Evolutionary conservation across 441 rosid genomes (phyloP).

Genomic region (Macaranga tanarius): DNA sequence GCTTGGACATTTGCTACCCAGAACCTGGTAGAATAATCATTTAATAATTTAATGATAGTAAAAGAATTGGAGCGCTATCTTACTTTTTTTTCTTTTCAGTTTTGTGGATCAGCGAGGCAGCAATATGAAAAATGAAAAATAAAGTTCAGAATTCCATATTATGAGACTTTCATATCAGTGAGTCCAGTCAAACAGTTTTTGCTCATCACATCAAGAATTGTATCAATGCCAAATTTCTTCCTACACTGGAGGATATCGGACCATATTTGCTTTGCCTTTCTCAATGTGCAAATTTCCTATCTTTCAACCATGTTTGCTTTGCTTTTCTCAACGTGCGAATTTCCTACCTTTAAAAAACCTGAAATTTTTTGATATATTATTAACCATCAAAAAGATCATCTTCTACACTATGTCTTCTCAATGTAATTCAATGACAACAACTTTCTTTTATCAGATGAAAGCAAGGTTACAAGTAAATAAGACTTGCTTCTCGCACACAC

Average conservation of each 20-base stretch:
- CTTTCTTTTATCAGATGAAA: no score
- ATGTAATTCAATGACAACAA: no score
- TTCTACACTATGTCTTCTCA: no score
- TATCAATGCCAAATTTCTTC: constrained; percentile 69
- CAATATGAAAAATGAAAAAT: constrained; percentile 15
- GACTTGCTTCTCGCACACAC: no score
- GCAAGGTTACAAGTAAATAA: neutral
- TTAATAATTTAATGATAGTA: constrained; percentile 25
- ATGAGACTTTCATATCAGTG: neutral
- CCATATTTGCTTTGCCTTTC: no score
- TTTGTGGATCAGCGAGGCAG: neutral
- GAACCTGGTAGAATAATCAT: constrained; percentile 46
- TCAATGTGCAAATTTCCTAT: no score
- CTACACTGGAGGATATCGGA: constrained; percentile 79
- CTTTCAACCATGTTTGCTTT: no score
- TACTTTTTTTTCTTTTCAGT: neutral
- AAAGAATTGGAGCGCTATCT: neutral
- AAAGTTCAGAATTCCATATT: neutral
- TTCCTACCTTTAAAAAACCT: no score
- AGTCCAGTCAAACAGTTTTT: no score
- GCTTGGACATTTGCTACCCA: constrained; percentile 78
- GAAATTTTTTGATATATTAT: no score
- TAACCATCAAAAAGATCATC: no score
- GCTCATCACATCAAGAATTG: constrained; percentile 51
- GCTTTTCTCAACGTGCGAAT: no score